phyloP scores from a whole-genome alignment of 176 grass and related monocot genomes.

The Paspalum notatum region DNA sequence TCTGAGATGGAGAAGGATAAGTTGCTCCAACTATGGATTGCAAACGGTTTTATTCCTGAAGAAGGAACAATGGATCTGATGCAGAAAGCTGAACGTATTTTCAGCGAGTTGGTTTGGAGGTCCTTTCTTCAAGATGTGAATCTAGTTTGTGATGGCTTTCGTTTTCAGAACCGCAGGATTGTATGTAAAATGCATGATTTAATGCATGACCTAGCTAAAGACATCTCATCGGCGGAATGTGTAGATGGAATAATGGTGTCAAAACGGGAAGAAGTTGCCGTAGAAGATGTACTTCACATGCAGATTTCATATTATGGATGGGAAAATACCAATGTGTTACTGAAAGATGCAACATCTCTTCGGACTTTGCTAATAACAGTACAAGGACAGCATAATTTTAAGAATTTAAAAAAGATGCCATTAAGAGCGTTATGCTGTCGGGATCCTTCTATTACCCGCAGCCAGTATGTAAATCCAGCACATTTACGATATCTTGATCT shows the following conservation, averaged over 20 bases:
- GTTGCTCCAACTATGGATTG: conserved; percentile 12
- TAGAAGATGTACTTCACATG: not conserved
- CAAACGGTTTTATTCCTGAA: conserved; percentile 9
- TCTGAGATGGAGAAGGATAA: not conserved
- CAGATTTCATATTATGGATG: not conserved
- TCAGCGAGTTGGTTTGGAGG: conserved; percentile 18
- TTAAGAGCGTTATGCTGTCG: not conserved
- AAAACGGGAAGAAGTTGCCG: not conserved
- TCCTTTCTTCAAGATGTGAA: conserved; percentile 40
- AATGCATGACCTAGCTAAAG: conserved; percentile 37
- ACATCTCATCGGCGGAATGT: not conserved
- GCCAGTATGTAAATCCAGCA: not conserved
- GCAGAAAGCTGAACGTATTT: not conserved
- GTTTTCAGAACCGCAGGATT: too few species aligned
- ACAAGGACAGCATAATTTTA: not conserved
- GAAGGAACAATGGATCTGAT: not conserved
- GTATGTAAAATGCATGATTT: conserved; percentile 35
- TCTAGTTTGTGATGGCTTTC: accelerated
- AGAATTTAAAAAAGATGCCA: not conserved
- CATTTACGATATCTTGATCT: conserved; percentile 40
- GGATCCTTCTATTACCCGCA: not conserved
- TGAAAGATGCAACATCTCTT: not conserved
- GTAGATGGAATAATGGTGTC: not conserved
- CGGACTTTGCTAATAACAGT: not conserved
- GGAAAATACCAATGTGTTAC: not conserved